Percentiles rank a stretch among this genome's conserved stretches.
phyloP scores from a whole-genome alignment of 257 asterid species.

The Ligustrum vulgare region DNA sequence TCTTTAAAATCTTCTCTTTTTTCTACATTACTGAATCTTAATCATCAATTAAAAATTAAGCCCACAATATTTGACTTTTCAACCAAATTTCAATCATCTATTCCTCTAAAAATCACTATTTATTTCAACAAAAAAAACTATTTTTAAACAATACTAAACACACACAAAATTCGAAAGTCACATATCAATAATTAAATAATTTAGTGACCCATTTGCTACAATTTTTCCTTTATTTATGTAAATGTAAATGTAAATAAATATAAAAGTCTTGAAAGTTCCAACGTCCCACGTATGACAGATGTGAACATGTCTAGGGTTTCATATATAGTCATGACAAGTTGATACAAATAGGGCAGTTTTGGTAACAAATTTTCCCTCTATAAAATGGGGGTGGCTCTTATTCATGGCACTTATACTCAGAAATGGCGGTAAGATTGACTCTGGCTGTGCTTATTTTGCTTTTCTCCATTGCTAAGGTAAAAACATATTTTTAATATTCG shows the following conservation, averaged over 20 bases:
- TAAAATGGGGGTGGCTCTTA: neutral
- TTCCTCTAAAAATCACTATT: too few relatives aligned
- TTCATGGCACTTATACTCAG: neutral
- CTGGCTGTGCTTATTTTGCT: constrained; percentile 27
- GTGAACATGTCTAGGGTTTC: constrained; percentile 2
- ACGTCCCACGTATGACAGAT: neutral
- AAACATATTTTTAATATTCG: neutral
- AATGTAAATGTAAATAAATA: too few relatives aligned
- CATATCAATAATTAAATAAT: neutral
- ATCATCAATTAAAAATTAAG: too few relatives aligned
- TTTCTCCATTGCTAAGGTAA: constrained; percentile 35
- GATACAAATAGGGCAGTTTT: neutral
- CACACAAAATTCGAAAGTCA: neutral
- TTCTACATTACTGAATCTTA: too few relatives aligned
- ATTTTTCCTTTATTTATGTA: neutral
- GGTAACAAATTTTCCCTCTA: neutral
- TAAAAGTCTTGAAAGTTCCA: neutral
- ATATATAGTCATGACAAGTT: neutral
- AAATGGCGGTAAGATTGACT: constrained; percentile 33
- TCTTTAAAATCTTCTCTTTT: too few relatives aligned
- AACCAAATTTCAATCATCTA: too few relatives aligned
- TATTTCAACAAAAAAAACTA: too few relatives aligned
- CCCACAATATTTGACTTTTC: too few relatives aligned
- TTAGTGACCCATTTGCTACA: neutral
- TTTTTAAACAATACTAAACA: too few relatives aligned